Conservation (phyloP, 495 filamentous ascomycete species). For the Pyrenula aspistea region DNA sequence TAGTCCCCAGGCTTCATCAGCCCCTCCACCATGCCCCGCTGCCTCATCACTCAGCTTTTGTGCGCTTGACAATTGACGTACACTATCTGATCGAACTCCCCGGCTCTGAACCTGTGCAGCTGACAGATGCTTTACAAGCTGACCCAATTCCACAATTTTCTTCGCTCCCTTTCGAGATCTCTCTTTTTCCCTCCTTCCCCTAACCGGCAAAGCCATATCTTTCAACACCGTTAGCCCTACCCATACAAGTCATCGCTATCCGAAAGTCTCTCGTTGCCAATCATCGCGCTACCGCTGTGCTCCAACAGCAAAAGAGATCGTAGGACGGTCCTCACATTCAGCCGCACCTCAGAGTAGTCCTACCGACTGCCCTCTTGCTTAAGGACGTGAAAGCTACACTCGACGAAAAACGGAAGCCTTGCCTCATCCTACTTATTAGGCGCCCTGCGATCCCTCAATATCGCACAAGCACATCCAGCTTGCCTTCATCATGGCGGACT, state of each 20-base stretch:
- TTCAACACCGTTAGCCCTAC: no score
- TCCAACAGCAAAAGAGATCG: no score
- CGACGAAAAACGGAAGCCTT: no score
- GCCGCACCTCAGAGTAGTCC: neutral
- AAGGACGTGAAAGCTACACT: no score
- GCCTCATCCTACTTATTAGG: no score
- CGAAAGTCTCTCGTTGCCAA: no score
- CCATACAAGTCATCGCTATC: no score
- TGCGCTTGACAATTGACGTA: neutral
- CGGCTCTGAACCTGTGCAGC: no score
- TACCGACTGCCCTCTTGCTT: no score
- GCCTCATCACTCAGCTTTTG: neutral
- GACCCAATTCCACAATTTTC: neutral
- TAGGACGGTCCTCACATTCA: neutral
- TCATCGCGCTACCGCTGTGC: no score
- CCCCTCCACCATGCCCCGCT: neutral
- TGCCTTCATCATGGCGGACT: constrained; percentile 49
- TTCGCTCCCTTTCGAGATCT: neutral
- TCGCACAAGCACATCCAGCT: no score
- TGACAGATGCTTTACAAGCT: neutral
- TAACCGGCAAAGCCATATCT: neutral
- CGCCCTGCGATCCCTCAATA: no score
- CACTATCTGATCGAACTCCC: neutral
- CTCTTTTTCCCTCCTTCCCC: neutral
- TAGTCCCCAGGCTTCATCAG: neutral